These are phyloP conservation scores for Hsuehochloa calcarea DNA, from an alignment of 176 grass and related monocot genomes.

Conservation along the genomic window DNA sequence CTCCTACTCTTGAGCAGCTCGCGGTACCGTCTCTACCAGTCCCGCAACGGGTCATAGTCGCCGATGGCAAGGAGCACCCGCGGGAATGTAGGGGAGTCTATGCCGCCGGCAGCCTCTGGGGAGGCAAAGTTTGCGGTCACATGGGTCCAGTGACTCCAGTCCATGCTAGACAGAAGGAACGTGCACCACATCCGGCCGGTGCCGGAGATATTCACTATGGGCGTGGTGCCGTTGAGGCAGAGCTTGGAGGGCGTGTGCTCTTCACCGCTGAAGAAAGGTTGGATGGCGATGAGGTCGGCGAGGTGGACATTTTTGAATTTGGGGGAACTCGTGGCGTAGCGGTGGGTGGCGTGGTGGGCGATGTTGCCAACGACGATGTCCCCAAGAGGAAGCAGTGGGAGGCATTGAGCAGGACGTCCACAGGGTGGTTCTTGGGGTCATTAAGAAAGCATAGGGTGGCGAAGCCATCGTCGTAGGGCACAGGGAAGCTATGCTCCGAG, in stretches of 20 bases:
- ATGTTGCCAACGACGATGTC: conserved; percentile 75
- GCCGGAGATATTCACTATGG: conserved; percentile 46
- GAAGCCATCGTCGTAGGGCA: conserved; percentile 68
- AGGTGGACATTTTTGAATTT: conserved; percentile 34
- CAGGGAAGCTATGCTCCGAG: conserved; percentile 63
- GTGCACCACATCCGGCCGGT: conserved; percentile 71
- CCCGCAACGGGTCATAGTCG: conserved; percentile 57
- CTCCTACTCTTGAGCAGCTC: conserved; percentile 30
- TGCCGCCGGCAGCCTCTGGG: background rate
- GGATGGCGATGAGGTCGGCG: conserved; percentile 49
- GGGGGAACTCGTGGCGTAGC: conserved; percentile 23
- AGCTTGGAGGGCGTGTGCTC: conserved; percentile 54
- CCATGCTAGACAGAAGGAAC: conserved; percentile 53
- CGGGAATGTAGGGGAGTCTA: conserved; percentile 36
- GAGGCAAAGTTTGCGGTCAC: conserved; percentile 23
- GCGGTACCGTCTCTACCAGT: conserved; percentile 59
- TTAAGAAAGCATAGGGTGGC: conserved; percentile 68
- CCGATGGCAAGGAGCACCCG: conserved; percentile 50
- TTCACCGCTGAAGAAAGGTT: conserved; percentile 74
- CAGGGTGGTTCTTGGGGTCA: conserved; percentile 12
- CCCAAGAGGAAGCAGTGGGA: conserved; percentile 62
- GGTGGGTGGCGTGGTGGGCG: conserved; percentile 53
- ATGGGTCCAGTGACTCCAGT: conserved; percentile 56
- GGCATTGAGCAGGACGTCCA: conserved; percentile 10
- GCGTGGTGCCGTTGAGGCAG: conserved; percentile 41